These are phyloP conservation scores for Trichaptum fuscoviolaceum DNA, from an alignment of 768 basidiomycete species.

Conservation along the genomic window DNA sequence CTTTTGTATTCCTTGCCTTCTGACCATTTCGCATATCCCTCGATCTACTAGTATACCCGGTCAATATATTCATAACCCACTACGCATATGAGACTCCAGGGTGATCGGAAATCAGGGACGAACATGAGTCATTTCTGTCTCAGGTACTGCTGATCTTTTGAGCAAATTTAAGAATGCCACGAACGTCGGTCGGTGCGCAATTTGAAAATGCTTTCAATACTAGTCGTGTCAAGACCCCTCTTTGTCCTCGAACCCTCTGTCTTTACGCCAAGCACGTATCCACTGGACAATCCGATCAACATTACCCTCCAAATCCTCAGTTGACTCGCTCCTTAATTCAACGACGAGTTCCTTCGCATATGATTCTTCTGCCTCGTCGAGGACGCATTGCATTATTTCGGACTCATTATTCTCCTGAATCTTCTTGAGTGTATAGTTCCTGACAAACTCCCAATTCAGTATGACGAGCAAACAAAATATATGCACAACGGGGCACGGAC, in stretches of 20 bases:
- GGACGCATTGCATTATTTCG: slow-evolving; percentile 93
- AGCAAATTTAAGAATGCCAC: not conserved
- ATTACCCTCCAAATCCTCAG: slow-evolving; percentile 81
- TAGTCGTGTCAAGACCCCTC: not conserved
- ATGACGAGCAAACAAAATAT: slow-evolving; percentile 4
- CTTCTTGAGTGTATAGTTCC: slow-evolving; percentile 85
- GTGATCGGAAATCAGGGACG: not conserved
- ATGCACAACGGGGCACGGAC: slow-evolving; percentile 35
- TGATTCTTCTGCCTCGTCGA: slow-evolving; percentile 82
- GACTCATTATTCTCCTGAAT: slow-evolving; percentile 98
- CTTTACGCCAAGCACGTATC: slow-evolving; percentile 68
- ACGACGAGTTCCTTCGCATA: slow-evolving; percentile 86
- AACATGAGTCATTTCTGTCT: not conserved
- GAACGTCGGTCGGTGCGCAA: not conserved
- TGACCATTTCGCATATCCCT: not conserved
- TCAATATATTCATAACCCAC: not conserved
- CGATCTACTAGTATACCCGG: not conserved
- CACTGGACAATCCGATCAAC: slow-evolving; percentile 84
- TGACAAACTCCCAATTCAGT: slow-evolving; percentile 26
- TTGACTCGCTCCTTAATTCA: slow-evolving; percentile 70
- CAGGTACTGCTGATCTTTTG: not conserved
- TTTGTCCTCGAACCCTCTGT: slow-evolving; percentile 15
- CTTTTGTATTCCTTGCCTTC: not conserved
- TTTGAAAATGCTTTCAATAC: not conserved
- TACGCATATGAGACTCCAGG: no score